Conservation (phyloP, 2,329 filamentous ascomycete genomes). For the Lachnellula suecica region DNA sequence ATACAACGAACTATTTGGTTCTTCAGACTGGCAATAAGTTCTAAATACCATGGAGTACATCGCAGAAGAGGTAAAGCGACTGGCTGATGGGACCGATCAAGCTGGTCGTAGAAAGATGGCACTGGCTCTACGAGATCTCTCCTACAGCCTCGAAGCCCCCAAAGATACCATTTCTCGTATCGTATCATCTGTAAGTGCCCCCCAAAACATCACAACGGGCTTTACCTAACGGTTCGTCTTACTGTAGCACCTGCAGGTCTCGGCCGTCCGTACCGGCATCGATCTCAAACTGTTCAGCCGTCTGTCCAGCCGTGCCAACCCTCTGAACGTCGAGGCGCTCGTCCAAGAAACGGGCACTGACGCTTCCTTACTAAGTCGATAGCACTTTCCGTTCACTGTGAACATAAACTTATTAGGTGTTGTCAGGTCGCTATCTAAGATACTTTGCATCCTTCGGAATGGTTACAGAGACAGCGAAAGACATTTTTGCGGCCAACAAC, state of each 20-base stretch:
- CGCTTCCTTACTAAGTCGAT: not conserved
- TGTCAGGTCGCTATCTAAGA: conserved; percentile 1
- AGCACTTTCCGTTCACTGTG: not conserved
- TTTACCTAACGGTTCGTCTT: no score
- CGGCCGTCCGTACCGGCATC: not conserved
- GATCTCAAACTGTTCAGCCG: not conserved
- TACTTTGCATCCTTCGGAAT: not conserved
- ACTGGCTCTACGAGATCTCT: not conserved
- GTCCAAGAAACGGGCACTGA: not conserved
- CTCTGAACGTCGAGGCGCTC: not conserved
- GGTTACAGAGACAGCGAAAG: not conserved
- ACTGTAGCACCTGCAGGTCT: not conserved
- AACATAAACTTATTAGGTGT: not conserved
- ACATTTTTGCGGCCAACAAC: not conserved
- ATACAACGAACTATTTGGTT: not conserved
- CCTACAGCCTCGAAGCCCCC: not conserved
- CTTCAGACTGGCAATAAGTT: not conserved
- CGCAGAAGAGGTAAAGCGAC: not conserved
- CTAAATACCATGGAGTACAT: not conserved
- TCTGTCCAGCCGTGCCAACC: not conserved
- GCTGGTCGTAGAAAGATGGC: not conserved
- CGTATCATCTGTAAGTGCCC: not conserved
- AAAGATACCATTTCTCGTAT: not conserved
- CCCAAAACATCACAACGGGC: not conserved
- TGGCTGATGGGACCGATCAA: not conserved